Conservation (phyloP, 495 filamentous ascomycete genomes). For the Neurospora sp. region DNA sequence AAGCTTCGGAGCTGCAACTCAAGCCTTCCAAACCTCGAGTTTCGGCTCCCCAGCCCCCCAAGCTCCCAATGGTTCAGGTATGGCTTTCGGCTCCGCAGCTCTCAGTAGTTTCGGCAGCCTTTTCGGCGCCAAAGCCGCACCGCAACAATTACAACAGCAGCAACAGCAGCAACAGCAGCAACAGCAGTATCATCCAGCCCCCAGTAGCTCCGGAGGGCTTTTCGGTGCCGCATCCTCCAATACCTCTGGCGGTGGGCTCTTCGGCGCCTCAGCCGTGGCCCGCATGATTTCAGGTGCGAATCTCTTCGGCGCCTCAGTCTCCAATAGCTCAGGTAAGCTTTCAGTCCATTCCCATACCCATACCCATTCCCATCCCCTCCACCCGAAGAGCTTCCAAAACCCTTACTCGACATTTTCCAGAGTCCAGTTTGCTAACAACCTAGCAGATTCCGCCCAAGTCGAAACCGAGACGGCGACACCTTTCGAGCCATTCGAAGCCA, state of each 20-base stretch:
- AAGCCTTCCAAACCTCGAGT: background rate
- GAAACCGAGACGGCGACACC: background rate
- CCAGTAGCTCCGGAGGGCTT: too few species aligned
- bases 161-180: too few species aligned
- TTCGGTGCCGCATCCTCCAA: background rate
- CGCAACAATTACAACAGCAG: too few species aligned
- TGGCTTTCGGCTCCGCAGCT: background rate
- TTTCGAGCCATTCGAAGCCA: slow-evolving; percentile 8
- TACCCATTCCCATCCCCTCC: background rate
- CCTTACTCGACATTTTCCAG: background rate
- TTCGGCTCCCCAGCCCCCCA: too few species aligned
- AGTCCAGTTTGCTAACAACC: background rate
- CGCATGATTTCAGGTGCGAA: too few species aligned
- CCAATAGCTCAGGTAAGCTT: background rate
- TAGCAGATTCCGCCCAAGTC: background rate
- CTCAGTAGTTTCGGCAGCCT: too few species aligned
- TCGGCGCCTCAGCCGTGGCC: too few species aligned
- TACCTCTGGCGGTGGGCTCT: background rate
- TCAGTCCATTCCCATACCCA: background rate
- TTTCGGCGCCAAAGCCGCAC: too few species aligned
- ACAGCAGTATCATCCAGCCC: too few species aligned
- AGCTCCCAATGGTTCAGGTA: background rate
- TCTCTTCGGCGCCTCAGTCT: background rate
- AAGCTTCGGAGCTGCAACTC: background rate
- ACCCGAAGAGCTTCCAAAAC: background rate